These are phyloP conservation scores for Stachybotrys chlorohalonatus DNA, from an alignment of 2,329 filamentous ascomycete species.

Conservation along the genomic window DNA sequence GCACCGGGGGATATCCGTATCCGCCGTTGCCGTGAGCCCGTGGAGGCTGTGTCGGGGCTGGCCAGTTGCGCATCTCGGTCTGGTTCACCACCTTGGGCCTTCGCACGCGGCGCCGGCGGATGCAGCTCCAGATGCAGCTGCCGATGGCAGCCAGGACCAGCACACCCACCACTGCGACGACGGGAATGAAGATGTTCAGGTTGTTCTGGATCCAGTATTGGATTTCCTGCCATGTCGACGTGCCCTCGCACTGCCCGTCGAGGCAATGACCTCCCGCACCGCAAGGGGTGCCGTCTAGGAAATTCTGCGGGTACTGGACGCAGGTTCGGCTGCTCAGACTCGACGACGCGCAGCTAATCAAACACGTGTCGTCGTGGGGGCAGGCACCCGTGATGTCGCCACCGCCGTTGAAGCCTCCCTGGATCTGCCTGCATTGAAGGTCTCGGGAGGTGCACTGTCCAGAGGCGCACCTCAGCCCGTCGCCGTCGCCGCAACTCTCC, in stretches of 20 bases:
- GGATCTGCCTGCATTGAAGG: constrained; percentile 76
- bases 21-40: not conserved
- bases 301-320: constrained; percentile 77
- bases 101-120: constrained; percentile 13
- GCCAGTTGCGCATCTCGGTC: constrained; percentile 15
- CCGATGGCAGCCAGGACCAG: constrained; percentile 61
- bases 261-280: constrained; percentile 68
- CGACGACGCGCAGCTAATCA: constrained; percentile 66
- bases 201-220: constrained; percentile 67
- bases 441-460: constrained; percentile 93
- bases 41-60: constrained; percentile 4
- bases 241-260: constrained; percentile 70
- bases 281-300: constrained; percentile 84
- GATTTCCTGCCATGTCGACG: constrained; percentile 61
- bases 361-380: constrained; percentile 50
- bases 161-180: constrained; percentile 62
- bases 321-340: constrained; percentile 58
- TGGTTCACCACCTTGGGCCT: constrained; percentile 15
- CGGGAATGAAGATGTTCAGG: constrained; percentile 73
- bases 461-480: constrained; percentile 68
- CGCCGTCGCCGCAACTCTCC: constrained; percentile 59
- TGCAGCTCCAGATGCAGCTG: constrained; percentile 52
- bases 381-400: constrained; percentile 77
- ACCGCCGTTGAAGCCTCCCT: constrained; percentile 66
- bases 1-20: constrained; percentile 12